Percentiles rank a stretch among this genome's conserved stretches.
Evolutionary conservation across 495 filamentous ascomycete genomes (phyloP).

Genomic region (Usnea hakonensis): DNA sequence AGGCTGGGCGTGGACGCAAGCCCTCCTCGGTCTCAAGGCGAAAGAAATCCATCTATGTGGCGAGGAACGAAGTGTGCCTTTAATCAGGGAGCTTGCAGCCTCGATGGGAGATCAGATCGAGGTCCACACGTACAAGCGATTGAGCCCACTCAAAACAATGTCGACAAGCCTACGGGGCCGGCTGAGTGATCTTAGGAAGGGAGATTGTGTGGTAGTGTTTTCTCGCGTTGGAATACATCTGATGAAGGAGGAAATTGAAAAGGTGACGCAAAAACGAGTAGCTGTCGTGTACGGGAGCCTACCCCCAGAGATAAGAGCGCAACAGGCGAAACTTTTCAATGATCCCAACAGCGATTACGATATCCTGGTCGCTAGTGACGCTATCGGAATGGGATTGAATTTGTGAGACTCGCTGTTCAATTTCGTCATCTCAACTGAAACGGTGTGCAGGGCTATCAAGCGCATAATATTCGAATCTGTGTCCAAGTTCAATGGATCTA

Average conservation of each 20-base stretch:
- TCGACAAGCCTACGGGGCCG: conserved; percentile 51
- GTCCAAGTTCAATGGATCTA: conserved; percentile 54
- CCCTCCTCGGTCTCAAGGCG: conserved; percentile 75
- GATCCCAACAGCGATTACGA: conserved; percentile 92
- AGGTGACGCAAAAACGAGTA: conserved; percentile 62
- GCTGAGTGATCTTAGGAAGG: conserved; percentile 64
- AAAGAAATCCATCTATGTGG: conserved; percentile 92
- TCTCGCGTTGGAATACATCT: conserved; percentile 73
- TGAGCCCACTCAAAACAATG: conserved; percentile 68
- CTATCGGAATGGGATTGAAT: conserved; percentile 97
- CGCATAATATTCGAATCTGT: conserved; percentile 79
- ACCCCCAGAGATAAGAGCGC: conserved; percentile 84
- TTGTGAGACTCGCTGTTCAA: conserved; percentile 42
- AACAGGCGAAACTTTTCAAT: conserved; percentile 89
- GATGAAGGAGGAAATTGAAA: conserved; percentile 71
- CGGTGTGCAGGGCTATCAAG: conserved; percentile 59
- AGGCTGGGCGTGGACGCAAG: conserved; percentile 97
- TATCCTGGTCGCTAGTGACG: conserved; percentile 87
- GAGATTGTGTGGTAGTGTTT: conserved; percentile 85
- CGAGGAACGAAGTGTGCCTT: conserved; percentile 69
- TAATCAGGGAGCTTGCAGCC: conserved; percentile 73
- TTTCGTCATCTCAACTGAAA: conserved; percentile 10
- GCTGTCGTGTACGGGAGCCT: conserved; percentile 90
- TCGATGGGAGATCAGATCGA: conserved; percentile 74
- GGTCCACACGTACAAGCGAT: conserved; percentile 71